Base-by-base conservation (phyloP, 1,139 yeast genomes). In the Suhomyces yuchorum region DNA sequence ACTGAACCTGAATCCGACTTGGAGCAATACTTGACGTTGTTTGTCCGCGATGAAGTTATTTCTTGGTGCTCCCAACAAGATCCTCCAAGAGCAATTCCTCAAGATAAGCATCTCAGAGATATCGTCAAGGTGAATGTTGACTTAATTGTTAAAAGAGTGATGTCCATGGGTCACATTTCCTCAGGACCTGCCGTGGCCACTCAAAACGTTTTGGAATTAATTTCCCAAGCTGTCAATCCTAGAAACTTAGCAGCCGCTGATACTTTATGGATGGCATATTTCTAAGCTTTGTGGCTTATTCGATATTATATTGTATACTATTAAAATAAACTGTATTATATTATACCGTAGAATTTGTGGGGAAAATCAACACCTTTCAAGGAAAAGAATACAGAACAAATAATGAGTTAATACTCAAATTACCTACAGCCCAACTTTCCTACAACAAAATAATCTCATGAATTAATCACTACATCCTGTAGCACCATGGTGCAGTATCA, bases 151-250 rank as follows among this genome's bases (percentile, higher is more conserved):
- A 87, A 90, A 67, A 67, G 83, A 49, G 80, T 78, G 23, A 70
- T 81, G 41, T 84, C 85, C 44, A 74, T 95, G 71, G 92, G 96
- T 3, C 96, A 87, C 61, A 77, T 85, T 40, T 86, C 92, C 20
- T 82, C 85, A 28, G 83, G 87, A 19, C 83, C 87, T 22, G 68
- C 77, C 9, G 95, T 95, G 14, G 90, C 96, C n/a, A 90, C 97
- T 42, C 99, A 93, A 64, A 87, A 89, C 53, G 90, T 92, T 32
- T 79, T 93, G 57, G 98, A 93, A 58, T 79, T 93, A 62, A 90
- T 95, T 47, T 87, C 96, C 3, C 95, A 89, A 61, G 98, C 99
- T 4, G 99, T 93, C 12, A 93, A 92, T 62, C 98, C 99, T 30
- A 82, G 97, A 59, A 90, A 90, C 60, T 73, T 95, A 63, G 98